Conservation (phyloP, 176 grass and related monocot genomes). For the Cocos nucifera region DNA sequence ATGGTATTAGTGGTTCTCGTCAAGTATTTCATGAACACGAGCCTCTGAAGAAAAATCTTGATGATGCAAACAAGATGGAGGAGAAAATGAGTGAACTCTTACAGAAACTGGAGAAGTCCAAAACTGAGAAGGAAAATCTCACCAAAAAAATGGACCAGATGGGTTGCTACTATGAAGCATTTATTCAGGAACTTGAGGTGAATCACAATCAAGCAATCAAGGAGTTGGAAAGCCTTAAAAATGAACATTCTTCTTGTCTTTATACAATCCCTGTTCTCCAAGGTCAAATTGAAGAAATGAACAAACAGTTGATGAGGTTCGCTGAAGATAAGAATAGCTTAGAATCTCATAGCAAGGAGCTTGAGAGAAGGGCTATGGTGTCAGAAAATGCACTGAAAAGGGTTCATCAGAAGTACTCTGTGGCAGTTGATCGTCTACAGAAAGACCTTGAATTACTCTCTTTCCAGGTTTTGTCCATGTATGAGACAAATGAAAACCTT, state of each 20-base stretch:
- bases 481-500: slow-evolving; percentile 81
- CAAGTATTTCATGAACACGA: slow-evolving; percentile 23
- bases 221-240: slow-evolving; percentile 84
- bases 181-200: slow-evolving; percentile 78
- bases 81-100: slow-evolving; percentile 92
- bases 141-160: slow-evolving; percentile 87
- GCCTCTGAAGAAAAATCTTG: slow-evolving; percentile 31
- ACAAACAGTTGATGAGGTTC: slow-evolving; percentile 63
- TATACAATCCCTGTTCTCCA: slow-evolving; percentile 87
- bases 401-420: slow-evolving; percentile 82
- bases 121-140: slow-evolving; percentile 87
- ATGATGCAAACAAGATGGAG: slow-evolving; percentile 45
- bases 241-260: slow-evolving; percentile 78
- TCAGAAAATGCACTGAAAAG: slow-evolving; percentile 77
- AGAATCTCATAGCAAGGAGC: slow-evolving; percentile 73
- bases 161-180: slow-evolving; percentile 85
- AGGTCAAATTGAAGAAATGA: slow-evolving; percentile 84
- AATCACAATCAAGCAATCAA: slow-evolving; percentile 62
- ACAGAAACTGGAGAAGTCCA: slow-evolving; percentile 83
- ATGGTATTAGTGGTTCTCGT: slow-evolving; percentile 15
- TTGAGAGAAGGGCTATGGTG: slow-evolving; percentile 74
- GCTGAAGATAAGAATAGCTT: slow-evolving; percentile 59
- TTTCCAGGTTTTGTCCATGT: slow-evolving; percentile 97
- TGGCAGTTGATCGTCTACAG: slow-evolving; percentile 73
- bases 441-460: slow-evolving; percentile 94